phyloP scores from a whole-genome alignment of 1,139 yeast species.

The Eremothecium sinecaudum region DNA sequence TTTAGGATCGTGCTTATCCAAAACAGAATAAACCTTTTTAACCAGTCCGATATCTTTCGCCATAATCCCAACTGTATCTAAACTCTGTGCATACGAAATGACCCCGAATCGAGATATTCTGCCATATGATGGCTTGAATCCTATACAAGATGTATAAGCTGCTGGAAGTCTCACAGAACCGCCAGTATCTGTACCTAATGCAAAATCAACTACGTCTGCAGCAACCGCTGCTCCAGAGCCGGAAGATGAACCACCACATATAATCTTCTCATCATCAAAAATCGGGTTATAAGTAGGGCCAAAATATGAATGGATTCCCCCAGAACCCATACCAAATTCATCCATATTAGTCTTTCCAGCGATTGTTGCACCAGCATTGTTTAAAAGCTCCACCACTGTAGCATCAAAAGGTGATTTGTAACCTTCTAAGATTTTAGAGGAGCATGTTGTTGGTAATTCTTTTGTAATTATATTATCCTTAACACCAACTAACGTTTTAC shows the following conservation, averaged over 20 bases:
- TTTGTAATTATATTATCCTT: slow-evolving; percentile 76
- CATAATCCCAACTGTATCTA: slow-evolving; percentile 88
- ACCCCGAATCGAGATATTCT: slow-evolving; percentile 88
- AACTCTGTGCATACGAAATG: slow-evolving; percentile 82
- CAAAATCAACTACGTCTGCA: slow-evolving; percentile 54
- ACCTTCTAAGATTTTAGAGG: slow-evolving; percentile 48
- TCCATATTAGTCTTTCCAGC: slow-evolving; percentile 89
- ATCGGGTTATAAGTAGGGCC: slow-evolving; percentile 69
- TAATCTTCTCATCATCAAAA: slow-evolving; percentile 30
- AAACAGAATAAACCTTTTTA: slow-evolving; percentile 41
- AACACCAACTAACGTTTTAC: slow-evolving; percentile 35
- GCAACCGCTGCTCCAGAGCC: slow-evolving; percentile 93
- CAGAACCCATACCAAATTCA: slow-evolving; percentile 96
- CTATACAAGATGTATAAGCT: slow-evolving; percentile 70
- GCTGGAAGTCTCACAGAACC: slow-evolving; percentile 93
- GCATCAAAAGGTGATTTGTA: slow-evolving; percentile 77
- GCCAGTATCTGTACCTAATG: slow-evolving; percentile 93
- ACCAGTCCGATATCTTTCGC: slow-evolving; percentile 41
- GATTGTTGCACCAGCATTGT: slow-evolving; percentile 39
- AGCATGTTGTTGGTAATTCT: slow-evolving; percentile 63
- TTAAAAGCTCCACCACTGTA: slow-evolving; percentile 53
- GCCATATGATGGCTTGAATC: slow-evolving; percentile 92
- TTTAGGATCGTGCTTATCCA: slow-evolving; percentile 54
- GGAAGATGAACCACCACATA: slow-evolving; percentile 91
- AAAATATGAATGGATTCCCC: slow-evolving; percentile 46